phyloP scores from a whole-genome alignment of 2,329 filamentous ascomycete genomes.

The Ophiostoma perfectum region DNA sequence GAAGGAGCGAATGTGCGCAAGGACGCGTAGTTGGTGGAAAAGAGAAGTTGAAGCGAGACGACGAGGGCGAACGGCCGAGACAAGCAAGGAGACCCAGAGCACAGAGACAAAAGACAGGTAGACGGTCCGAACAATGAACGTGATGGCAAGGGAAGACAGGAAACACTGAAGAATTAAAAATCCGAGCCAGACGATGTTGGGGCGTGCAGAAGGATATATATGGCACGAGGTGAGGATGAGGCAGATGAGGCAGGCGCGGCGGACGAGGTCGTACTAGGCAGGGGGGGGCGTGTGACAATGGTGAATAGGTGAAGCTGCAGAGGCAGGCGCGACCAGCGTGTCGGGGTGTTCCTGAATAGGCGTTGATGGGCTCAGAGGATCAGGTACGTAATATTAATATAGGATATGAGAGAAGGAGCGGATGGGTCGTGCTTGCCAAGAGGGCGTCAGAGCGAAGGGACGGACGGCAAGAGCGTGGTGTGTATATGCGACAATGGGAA shows the following conservation, averaged over 20 bases:
- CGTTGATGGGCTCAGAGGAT: conserved; percentile 1
- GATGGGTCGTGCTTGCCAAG: neutral
- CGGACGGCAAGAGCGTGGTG: neutral
- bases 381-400: neutral
- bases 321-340: neutral
- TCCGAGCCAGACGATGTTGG: conserved; percentile 12
- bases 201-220: conserved; percentile 18
- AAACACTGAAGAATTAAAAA: neutral
- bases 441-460: neutral
- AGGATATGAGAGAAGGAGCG: neutral
- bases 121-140: conserved; percentile 4
- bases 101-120: neutral
- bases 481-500: neutral
- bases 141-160: conserved; percentile 9
- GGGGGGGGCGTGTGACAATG: neutral
- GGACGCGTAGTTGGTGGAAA: conserved; percentile 8
- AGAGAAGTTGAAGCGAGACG: neutral
- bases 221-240: neutral
- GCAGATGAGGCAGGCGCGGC: neutral
- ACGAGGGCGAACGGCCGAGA: neutral
- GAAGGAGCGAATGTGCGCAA: conserved; percentile 18
- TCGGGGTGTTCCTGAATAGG: neutral
- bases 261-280: conserved; percentile 12
- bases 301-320: neutral
- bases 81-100: neutral